Conservation (phyloP, 768 basidiomycete species). For the Melanogaster broomeanus region DNA sequence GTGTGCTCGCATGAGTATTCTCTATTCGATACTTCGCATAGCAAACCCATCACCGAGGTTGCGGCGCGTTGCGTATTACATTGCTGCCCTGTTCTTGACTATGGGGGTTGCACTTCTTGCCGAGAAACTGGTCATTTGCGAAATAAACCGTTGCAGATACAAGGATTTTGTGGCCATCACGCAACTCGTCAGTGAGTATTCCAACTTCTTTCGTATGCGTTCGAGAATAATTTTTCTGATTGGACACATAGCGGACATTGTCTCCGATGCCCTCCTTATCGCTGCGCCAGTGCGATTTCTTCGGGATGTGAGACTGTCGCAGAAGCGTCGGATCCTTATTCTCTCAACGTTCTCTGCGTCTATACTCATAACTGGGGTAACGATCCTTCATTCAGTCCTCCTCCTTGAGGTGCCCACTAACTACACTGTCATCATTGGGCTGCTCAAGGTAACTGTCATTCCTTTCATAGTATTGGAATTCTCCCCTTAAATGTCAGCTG, state of each 20-base stretch:
- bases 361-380: conserved; percentile 21
- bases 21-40: conserved; percentile 23
- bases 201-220: too few species aligned
- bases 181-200: conserved; percentile 25
- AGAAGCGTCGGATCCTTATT: conserved; percentile 18
- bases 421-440: conserved; percentile 19
- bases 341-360: conserved; percentile 21
- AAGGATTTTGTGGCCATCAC: conserved; percentile 2
- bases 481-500: too few species aligned
- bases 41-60: conserved; percentile 13
- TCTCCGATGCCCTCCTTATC: conserved; percentile 21
- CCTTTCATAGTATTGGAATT: too few species aligned
- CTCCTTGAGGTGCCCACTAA: conserved; percentile 4
- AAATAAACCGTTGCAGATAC: conserved; percentile 8
- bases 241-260: conserved; percentile 26
- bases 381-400: conserved; percentile 12
- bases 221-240: too few species aligned
- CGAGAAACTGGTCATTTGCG: conserved; percentile 13
- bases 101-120: conserved; percentile 6
- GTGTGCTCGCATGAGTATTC: conserved; percentile 25
- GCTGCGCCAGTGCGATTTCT: conserved; percentile 20
- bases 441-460: conserved; percentile 24
- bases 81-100: conserved; percentile 17
- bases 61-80: conserved; percentile 1
- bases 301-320: conserved; percentile 11